Conservation (phyloP, 2,329 filamentous ascomycete genomes). For the Dactylonectria macrodidyma region DNA sequence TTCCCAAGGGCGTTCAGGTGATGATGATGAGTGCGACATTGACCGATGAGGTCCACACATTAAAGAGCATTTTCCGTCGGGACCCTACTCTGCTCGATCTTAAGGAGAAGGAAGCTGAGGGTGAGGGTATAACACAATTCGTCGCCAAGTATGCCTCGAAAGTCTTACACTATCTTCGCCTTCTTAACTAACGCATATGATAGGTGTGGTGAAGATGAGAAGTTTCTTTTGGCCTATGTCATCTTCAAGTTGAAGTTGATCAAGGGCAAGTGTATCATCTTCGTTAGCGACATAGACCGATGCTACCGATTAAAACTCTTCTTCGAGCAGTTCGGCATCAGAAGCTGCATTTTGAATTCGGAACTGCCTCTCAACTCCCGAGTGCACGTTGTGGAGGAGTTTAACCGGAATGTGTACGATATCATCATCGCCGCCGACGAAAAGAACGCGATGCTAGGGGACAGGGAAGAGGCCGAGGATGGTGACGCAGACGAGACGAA, state of each 20-base stretch:
- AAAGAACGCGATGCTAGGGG: conserved; percentile 86
- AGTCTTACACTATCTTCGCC: neutral
- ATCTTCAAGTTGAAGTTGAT: conserved; percentile 96
- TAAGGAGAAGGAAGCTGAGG: conserved; percentile 84
- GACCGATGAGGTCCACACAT: conserved; percentile 85
- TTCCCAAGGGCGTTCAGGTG: conserved; percentile 90
- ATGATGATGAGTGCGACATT: conserved; percentile 95
- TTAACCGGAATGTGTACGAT: conserved; percentile 97
- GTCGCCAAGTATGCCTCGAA: conserved; percentile 76
- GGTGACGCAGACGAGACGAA: conserved; percentile 61
- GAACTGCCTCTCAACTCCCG: conserved; percentile 94
- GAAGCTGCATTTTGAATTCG: conserved; percentile 93
- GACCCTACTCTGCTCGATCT: conserved; percentile 86
- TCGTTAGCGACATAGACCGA: conserved; percentile 86
- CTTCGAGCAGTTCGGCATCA: conserved; percentile 96
- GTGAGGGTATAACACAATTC: conserved; percentile 86
- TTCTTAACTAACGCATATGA: conserved; percentile 30
- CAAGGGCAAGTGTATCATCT: conserved; percentile 85
- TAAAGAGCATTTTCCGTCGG: conserved; percentile 89
- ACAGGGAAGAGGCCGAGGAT: conserved; percentile 66
- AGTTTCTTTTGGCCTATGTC: conserved; percentile 92
- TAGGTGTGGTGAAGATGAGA: conserved; percentile 95
- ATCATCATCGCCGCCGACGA: conserved; percentile 98
- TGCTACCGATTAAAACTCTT: conserved; percentile 96
- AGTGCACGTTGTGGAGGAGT: conserved; percentile 95